These are phyloP conservation scores for Dichomitus squalens DNA, from an alignment of 1,284 basidiomycete species.

Conservation along the genomic window DNA sequence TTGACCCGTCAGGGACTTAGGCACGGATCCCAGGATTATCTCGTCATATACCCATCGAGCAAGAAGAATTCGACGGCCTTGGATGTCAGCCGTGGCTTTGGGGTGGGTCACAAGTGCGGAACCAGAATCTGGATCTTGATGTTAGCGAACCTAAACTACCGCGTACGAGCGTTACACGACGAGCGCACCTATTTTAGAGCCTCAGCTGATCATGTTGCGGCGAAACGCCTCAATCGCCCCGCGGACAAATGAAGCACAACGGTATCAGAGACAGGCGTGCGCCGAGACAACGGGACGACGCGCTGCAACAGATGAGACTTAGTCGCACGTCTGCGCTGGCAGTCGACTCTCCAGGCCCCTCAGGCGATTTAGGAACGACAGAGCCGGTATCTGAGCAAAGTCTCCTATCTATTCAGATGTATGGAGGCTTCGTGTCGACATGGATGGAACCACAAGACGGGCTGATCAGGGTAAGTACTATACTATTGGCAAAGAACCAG, in stretches of 20 bases:
- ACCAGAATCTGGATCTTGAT: slow-evolving; percentile 6
- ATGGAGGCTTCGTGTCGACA: too few species aligned
- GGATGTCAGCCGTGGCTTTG: not conserved
- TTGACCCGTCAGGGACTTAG: slow-evolving; percentile 6
- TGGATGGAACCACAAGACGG: too few species aligned
- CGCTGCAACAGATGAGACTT: too few species aligned
- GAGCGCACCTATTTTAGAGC: not conserved
- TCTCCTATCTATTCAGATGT: too few species aligned
- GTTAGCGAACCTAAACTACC: slow-evolving; percentile 4
- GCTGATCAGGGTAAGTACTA: too few species aligned
- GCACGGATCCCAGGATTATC: slow-evolving; percentile 18
- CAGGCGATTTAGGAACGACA: too few species aligned
- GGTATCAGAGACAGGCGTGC: not conserved
- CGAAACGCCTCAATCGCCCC: too few species aligned
- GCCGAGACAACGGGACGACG: not conserved
- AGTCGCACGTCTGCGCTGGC: too few species aligned
- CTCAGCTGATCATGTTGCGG: slow-evolving; percentile 7
- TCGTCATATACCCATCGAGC: slow-evolving; percentile 9
- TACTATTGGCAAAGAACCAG: too few species aligned
- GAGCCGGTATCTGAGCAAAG: too few species aligned
- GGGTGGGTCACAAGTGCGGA: slow-evolving; percentile 17
- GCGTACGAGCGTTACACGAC: not conserved
- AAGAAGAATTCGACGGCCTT: not conserved
- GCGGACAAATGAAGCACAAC: not conserved
- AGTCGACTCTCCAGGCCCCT: too few species aligned